Base-by-base conservation (phyloP, 805 yeast species). In the Wickerhamiella vanderwaltii region DNA sequence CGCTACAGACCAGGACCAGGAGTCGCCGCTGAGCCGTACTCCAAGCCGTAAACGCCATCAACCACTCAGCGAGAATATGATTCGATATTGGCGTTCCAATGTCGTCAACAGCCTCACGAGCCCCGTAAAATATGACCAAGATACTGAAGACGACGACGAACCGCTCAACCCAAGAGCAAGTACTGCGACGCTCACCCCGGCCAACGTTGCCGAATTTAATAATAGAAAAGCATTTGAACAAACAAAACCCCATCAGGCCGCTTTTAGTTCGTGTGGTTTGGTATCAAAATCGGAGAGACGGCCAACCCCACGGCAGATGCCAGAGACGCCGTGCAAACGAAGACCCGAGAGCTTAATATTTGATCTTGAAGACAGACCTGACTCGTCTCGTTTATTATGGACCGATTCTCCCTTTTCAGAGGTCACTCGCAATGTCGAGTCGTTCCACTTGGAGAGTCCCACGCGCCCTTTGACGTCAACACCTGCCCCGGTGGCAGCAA, bases 241-340 rank as follows among this genome's bases (percentile, higher is more conserved):
- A 36, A 91, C 81, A 17, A 81, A 79, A 55, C 95, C 95, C 2
- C 66, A 84, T 29, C 94, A 83, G 56, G 78, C 87, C 0, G 94
- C 91, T 12, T 84, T 84, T 59, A 69, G 74, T 56, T 72, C 87
- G 2, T 64, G 82, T 0, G 95, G 95, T 0, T 62, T 84, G 26
- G 59, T 77, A 45, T 73, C 79, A 29, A 77, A 77, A 57, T 65
- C 79, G 60, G 64, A 76, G 34, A 60, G 59, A 59, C 63, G 64
- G 56, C 45, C 60, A 6, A 57, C 65, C 26, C 52, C 53, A 12
- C 72, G 25, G 29, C 36, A 35, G 29, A 29, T 76, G 51, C 82
- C 82, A 1, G 80, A 76, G 43, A 75, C 82, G 0, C 82, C 82
- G 2, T 72, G 77, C 56, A 75, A 75, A 47, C 26, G 30, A 16